Base-by-base conservation (phyloP, 306 rosid genomes). In the Gastrolobium bilobum region DNA sequence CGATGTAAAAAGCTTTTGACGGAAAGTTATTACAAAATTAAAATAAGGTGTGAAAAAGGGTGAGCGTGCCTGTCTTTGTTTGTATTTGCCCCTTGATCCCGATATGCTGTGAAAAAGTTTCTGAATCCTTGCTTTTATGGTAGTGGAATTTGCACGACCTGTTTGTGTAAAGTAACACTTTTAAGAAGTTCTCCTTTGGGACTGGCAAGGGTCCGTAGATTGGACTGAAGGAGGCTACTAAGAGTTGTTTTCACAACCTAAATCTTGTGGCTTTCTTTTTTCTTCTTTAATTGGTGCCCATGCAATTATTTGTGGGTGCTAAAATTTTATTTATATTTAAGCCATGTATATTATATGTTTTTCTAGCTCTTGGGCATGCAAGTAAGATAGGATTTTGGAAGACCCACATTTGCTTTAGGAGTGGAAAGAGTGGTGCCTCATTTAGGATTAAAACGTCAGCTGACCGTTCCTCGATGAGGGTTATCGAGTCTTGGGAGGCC, bases 131-230 rank as follows among this genome's bases (percentile, higher is more conserved):
- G 68, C 78, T 59, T 43, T 40, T 14, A 20, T 60, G 50, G 26
- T n/a, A 43, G 43, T 69, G 74, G 75, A 54, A 39, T 59, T 38
- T 38, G 38, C 37, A 60, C 59, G 6, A 75, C 20, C 38, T 59
- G 44, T 33, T 75, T 46, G 35, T 78, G 75, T 73, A 73, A 44
- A 81, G 63, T 48, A 48, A 13, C 80, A 35, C 71, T 66, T 81
- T 66, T 14, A 7, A 53, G 59, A 30, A 52, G 52, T 53, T 52
- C 2, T 73, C 33, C 52, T 26, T 52, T 15, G 73, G 10, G 54
- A 54, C 20, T 26, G 15, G 10, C 13, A 35, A 40, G 74, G 74
- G 29, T 30, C 53, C 11, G 10, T n/a, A 2, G 43, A 9, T 29
- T 59, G 34, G 40, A 48, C 57, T 38, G 8, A 0, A 50, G 52